Percentiles rank a stretch among this genome's conserved stretches.
These are phyloP conservation scores for Metschnikowia baotianmanensis DNA, from an alignment of 805 yeast species.

Conservation along the genomic window DNA sequence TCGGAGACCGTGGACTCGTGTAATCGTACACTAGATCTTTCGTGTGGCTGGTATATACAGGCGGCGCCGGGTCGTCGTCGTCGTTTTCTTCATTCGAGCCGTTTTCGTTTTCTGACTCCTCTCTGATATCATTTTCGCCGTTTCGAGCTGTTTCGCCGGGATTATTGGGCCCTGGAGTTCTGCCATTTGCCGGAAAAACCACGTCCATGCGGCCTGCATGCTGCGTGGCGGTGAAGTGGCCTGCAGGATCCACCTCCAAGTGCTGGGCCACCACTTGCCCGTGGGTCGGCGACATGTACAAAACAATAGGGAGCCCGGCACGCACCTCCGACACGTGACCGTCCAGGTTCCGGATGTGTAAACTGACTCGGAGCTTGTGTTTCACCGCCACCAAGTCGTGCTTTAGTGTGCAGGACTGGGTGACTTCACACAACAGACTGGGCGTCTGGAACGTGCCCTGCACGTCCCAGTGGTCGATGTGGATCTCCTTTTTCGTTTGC, in stretches of 20 bases:
- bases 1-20: constrained; percentile 32
- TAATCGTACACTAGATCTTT: constrained; percentile 39
- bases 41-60: constrained; percentile 39
- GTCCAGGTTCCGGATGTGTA: constrained; percentile 45
- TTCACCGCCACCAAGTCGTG: constrained; percentile 42
- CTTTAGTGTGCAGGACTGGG: constrained; percentile 43
- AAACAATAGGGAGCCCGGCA: constrained; percentile 48
- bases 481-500: constrained; percentile 19
- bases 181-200: constrained; percentile 29
- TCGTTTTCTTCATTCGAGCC: constrained; percentile 20
- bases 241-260: constrained; percentile 30
- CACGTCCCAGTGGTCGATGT: constrained; percentile 46
- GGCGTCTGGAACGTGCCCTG: constrained; percentile 43
- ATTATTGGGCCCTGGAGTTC: constrained; percentile 3
- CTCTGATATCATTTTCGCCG: constrained; percentile 6
- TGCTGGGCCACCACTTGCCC: constrained; percentile 38
- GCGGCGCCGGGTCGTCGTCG: constrained; percentile 40
- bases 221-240: constrained; percentile 23
- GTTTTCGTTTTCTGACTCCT: constrained; percentile 10
- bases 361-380: constrained; percentile 44
- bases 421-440: constrained; percentile 34
- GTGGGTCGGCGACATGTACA: constrained; percentile 42
- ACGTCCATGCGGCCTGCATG: constrained; percentile 23
- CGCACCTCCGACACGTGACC: constrained; percentile 52
- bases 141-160: constrained; percentile 1